Conservation (phyloP, 1,284 basidiomycete genomes). For the Phaffia rhodozyma region DNA sequence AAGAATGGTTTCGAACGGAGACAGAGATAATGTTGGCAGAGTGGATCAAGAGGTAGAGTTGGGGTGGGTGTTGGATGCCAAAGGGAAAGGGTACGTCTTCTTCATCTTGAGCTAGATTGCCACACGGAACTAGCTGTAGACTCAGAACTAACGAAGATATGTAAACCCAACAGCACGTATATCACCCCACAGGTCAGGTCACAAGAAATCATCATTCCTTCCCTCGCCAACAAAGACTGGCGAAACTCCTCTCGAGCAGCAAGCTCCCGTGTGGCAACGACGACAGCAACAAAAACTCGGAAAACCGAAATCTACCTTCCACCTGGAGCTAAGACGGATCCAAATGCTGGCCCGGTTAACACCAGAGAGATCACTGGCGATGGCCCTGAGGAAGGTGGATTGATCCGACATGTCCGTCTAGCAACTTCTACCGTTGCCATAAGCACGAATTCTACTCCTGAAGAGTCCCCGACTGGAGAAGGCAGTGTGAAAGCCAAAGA, state of each 20-base stretch:
- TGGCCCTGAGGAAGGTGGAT: slow-evolving; percentile 65
- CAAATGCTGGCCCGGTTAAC: slow-evolving; percentile 22
- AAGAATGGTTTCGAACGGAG: neutral
- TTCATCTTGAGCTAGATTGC: too few species aligned
- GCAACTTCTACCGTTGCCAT: slow-evolving; percentile 6
- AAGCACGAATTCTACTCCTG: neutral
- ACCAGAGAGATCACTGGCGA: slow-evolving; percentile 42
- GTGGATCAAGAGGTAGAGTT: slow-evolving; percentile 11
- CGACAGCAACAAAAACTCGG: slow-evolving; percentile 27
- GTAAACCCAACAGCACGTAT: neutral
- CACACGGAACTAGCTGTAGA: too few species aligned
- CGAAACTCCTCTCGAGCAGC: slow-evolving; percentile 49
- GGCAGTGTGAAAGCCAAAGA: slow-evolving; percentile 4
- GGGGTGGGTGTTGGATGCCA: slow-evolving; percentile 14
- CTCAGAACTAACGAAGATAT: neutral
- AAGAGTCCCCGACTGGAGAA: slow-evolving; percentile 43
- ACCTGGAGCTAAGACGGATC: slow-evolving; percentile 27
- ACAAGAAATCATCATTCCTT: slow-evolving; percentile 66
- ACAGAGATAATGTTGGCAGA: neutral
- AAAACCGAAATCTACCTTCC: slow-evolving; percentile 29
- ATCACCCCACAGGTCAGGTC: slow-evolving; percentile 23
- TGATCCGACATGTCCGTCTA: slow-evolving; percentile 36
- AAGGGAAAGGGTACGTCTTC: slow-evolving; percentile 1
- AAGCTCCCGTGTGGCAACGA: slow-evolving; percentile 50
- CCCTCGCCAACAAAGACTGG: slow-evolving; percentile 79